Evolutionary conservation across 805 yeast species (phyloP), one percentile per base, ranked within the genome.

Genomic region (Candida maltosa): DNA sequence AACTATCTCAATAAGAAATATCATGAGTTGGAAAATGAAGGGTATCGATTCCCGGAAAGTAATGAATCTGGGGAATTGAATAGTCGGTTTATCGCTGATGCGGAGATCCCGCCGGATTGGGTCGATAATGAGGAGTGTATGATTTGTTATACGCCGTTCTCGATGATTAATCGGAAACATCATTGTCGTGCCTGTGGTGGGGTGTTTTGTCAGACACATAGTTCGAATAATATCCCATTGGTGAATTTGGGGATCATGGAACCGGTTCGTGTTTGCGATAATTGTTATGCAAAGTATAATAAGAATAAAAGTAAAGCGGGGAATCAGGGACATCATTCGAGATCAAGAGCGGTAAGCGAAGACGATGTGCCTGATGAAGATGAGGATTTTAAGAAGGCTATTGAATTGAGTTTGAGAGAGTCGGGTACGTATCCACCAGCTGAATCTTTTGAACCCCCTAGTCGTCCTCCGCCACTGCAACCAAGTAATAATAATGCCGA

Each of bases 111-210:
- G 2, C 97, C 98, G 0, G 97, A 88, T 48, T 93, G 98, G 98
- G 81, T 85, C 16, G 98, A 93, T 52, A 83, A 89, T 8, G 95
- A 87, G 48, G 87, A 87, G 3, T 93, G 98, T 59, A 89, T 93
- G 97, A 78, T 87, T 37, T 87, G 97, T 47, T 87, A 94, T 34
- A 77, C 71, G 27, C 64, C 80, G 11, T 93, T 93, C 53, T 69
- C 93, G 1, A 73, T 91, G 54, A 65, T 89, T 41, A 88, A 86
- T 56, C 73, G 98, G 52, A 88, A 91, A 56, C 98, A 93, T 58
- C 98, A 93, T 60, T 93, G 98, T 59, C 74, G 98, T 35, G 83
- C 95, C 34, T 93, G 98, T 62, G 98, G 98, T 16, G 97, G 97
- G 3, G 96, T 87, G 0, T 91, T 74, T 53, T 81, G 95, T 58